These are phyloP conservation scores for Hymenoscyphus infarciens DNA, from an alignment of 2,329 filamentous ascomycete genomes.

Conservation along the genomic window DNA sequence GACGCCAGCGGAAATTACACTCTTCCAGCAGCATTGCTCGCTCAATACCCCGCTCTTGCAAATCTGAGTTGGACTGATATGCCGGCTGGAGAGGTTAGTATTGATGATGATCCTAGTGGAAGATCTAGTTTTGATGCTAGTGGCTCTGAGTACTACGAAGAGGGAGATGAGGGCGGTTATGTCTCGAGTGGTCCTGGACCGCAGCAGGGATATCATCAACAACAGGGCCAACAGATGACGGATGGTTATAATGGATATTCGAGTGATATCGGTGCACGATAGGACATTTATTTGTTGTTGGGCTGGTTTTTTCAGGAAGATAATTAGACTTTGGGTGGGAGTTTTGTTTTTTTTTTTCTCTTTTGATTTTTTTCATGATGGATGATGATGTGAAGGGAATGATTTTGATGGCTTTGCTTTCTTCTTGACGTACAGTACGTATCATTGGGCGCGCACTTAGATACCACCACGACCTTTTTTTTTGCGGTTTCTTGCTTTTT, in stretches of 20 bases:
- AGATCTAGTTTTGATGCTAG: conserved; percentile 79
- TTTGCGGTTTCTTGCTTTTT: neutral
- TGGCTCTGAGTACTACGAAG: conserved; percentile 65
- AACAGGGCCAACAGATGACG: conserved; percentile 30
- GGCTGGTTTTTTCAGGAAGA: neutral
- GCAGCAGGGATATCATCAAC: conserved; percentile 30
- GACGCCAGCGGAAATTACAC: conserved; percentile 57
- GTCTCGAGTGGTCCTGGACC: conserved; percentile 44
- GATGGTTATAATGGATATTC: conserved; percentile 34
- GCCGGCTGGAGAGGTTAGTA: conserved; percentile 56
- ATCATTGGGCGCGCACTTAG: neutral
- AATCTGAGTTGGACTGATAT: conserved; percentile 82
- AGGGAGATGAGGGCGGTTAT: conserved; percentile 68
- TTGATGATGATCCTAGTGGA: conserved; percentile 74
- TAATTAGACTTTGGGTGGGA: neutral
- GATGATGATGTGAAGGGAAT: neutral
- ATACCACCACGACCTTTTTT: neutral
- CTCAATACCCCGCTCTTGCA: conserved; percentile 91
- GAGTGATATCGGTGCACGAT: conserved; percentile 33
- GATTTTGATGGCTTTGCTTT: no score
- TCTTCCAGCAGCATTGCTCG: conserved; percentile 82
- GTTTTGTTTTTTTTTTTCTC: neutral
- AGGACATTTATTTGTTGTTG: conserved; percentile 8
- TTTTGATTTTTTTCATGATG: conserved; percentile 1
- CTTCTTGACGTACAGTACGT: neutral